Evolutionary conservation across 176 grass and related monocot species (phyloP), one percentile per base, ranked within the genome.

Genomic region (Oryza glaberrima): DNA sequence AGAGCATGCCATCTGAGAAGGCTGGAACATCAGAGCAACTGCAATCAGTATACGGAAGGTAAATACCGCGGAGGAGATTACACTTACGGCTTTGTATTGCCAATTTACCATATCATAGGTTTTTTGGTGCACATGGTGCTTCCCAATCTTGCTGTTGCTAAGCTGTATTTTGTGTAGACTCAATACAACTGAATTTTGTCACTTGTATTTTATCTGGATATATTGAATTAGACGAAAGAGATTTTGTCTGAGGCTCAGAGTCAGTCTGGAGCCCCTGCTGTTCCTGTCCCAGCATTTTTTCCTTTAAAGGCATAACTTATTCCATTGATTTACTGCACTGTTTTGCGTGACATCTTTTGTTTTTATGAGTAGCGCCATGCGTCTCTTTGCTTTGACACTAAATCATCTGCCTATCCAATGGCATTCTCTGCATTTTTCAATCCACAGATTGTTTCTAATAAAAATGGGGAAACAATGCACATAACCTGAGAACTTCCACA

Each of bases 101-200:
- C 51, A 19, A 19, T 19, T 56, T 56, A 3, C 54, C 4, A 63
- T 23, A 23, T 69, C 16, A 36, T 73, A 6, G 4, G 22, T n/a
- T 19, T 19, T 75, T 23, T 84, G 38, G 20, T 84, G 36, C 78
- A 74, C 68, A 49, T 36, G 23, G 14, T 65, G 81, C 49, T 17
- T 44, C 15, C 70, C 1, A 71, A 32, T 72, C 35, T 28, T 45
- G 68, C 28, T 71, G 63, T 5, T 70, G 25, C 25, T 47, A 23
- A 41, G 20, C 23, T 76, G 43, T 41, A 70, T 34, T 44, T 26
- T 61, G 67, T 72, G n/a, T 58, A 70, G 46, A 82, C 49, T 20
- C 16, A 36, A 35, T 61, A 69, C 58, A 69, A 77, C 47, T 43
- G 83, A 58, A 34, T 63, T 77, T 85, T 85, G 47, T n/a, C 75